These are phyloP conservation scores for Pelargonium cotyledonis DNA, from an alignment of 441 rosid genomes.

Conservation along the genomic window DNA sequence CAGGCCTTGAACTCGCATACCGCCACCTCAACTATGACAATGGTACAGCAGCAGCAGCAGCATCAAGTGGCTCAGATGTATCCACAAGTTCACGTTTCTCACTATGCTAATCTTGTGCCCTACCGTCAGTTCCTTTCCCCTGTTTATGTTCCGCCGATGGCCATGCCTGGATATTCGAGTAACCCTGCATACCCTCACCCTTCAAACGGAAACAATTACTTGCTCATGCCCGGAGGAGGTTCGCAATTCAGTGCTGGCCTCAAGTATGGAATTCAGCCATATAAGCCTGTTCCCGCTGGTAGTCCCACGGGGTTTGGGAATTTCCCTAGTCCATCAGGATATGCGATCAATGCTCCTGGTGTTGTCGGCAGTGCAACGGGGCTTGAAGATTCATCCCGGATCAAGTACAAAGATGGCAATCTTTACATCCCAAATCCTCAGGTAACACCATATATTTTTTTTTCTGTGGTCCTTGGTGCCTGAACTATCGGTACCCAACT, in stretches of 20 bases:
- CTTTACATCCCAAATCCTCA: conserved; percentile 76
- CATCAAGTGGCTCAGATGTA: conserved; percentile 69
- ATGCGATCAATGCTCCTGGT: conserved; percentile 65
- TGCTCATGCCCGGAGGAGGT: conserved; percentile 83
- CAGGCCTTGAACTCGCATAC: conserved; percentile 40
- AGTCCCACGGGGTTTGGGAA: conserved; percentile 77
- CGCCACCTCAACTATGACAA: conserved; percentile 52
- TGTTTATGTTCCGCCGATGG: conserved; percentile 78
- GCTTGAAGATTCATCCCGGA: conserved; percentile 76
- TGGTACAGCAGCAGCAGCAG: conserved; percentile 62
- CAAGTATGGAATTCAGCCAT: conserved; percentile 87
- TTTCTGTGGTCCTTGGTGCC: not conserved
- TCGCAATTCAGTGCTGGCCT: conserved; percentile 67
- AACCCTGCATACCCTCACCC: conserved; percentile 84
- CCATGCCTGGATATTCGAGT: conserved; percentile 81
- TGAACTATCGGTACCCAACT: too few species aligned
- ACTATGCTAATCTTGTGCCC: conserved; percentile 72
- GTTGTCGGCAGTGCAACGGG: conserved; percentile 63
- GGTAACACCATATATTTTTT: conserved; percentile 33
- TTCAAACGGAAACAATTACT: conserved; percentile 66
- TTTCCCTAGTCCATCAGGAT: conserved; percentile 59
- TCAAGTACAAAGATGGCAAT: conserved; percentile 75
- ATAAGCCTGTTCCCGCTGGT: conserved; percentile 65
- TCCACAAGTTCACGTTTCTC: conserved; percentile 85
- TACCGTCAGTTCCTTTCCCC: conserved; percentile 81